Conservation (phyloP, 129 eudicot genomes). For the Scalesia atractyloides region DNA sequence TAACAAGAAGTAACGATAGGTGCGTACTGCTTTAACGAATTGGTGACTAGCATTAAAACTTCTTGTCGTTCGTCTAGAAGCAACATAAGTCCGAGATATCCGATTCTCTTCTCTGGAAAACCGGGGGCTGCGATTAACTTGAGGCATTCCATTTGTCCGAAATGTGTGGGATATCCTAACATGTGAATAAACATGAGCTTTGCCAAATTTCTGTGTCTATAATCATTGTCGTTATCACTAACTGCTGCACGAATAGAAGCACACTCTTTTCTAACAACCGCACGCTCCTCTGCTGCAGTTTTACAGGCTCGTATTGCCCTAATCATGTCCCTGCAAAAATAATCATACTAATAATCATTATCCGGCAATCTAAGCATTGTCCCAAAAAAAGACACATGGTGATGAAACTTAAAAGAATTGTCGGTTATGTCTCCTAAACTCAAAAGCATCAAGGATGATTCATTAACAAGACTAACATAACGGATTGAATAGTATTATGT, state of each 20-base stretch:
- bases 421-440: too few relatives aligned
- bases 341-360: not conserved
- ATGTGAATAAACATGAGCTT: slow-evolving; percentile 99
- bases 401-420: too few relatives aligned
- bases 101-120: slow-evolving; percentile 98
- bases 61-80: slow-evolving; percentile 99
- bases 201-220: slow-evolving; percentile 97
- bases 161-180: slow-evolving; percentile 99
- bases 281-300: slow-evolving; percentile 99
- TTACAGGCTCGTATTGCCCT: slow-evolving; percentile 99
- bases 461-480: too few relatives aligned
- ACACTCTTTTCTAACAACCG: slow-evolving; percentile 94
- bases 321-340: slow-evolving; percentile 88
- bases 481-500: too few relatives aligned
- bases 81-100: slow-evolving; percentile 97
- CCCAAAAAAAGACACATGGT: too few relatives aligned
- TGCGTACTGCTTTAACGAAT: slow-evolving; percentile 94
- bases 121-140: slow-evolving; percentile 97
- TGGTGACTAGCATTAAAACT: slow-evolving; percentile 98
- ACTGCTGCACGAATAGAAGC: slow-evolving; percentile 97
- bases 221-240: slow-evolving; percentile 87
- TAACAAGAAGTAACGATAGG: slow-evolving; percentile 17
- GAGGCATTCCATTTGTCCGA: slow-evolving; percentile 99
- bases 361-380: slow-evolving; percentile 13
- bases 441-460: too few relatives aligned